Evolutionary conservation across 768 basidiomycete genomes (phyloP).

Genomic region (Trametopsis cervina): DNA sequence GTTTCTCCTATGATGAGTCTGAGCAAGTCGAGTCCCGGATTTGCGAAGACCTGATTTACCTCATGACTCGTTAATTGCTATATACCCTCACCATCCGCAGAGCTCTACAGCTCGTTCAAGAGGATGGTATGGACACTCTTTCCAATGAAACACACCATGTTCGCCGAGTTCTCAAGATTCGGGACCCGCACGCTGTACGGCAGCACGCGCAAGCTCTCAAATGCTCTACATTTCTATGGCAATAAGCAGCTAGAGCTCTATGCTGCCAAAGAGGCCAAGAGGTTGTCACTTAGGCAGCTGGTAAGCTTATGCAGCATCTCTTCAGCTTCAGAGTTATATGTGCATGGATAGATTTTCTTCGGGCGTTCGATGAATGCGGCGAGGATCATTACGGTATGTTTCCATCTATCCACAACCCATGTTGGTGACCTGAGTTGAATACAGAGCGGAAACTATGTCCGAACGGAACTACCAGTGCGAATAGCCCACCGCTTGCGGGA

Average conservation of each 20-base stretch:
- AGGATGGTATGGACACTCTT: conserved; percentile 11
- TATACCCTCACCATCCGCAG: too few relatives aligned
- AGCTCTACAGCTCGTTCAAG: conserved; percentile 7
- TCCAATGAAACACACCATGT: background rate
- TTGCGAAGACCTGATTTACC: too few relatives aligned
- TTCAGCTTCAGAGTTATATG: too few relatives aligned
- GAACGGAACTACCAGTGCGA: conserved; percentile 81
- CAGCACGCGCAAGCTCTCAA: conserved; percentile 8
- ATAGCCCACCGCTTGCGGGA: conserved; percentile 86
- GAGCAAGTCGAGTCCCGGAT: too few relatives aligned
- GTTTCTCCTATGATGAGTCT: too few relatives aligned
- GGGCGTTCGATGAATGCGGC: conserved; percentile 80
- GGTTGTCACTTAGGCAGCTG: conserved; percentile 72
- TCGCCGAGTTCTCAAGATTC: background rate
- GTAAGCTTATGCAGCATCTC: conserved; percentile 42
- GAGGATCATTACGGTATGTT: conserved; percentile 61
- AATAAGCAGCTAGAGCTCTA: conserved; percentile 78
- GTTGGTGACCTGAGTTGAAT: background rate
- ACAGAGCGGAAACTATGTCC: conserved; percentile 86
- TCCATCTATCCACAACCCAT: background rate
- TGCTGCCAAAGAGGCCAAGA: conserved; percentile 65
- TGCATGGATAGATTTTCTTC: conserved; percentile 61
- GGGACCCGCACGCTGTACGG: background rate
- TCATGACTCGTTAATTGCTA: conserved; percentile 9
- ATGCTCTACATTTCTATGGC: conserved; percentile 55